phyloP scores from a whole-genome alignment of 2,329 filamentous ascomycete genomes.

The Colletotrichum theobromicola region DNA sequence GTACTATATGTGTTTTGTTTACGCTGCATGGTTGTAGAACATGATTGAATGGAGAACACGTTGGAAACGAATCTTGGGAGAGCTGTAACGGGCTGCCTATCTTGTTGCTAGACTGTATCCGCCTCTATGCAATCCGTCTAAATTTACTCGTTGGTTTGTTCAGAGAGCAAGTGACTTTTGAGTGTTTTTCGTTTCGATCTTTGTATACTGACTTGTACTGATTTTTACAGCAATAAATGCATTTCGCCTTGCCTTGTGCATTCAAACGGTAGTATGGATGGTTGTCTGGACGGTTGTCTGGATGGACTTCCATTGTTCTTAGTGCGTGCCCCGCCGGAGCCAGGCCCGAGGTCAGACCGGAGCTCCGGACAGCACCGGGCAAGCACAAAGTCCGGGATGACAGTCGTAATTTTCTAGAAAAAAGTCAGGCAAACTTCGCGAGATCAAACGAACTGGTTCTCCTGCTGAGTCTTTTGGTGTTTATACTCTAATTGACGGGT shows the following conservation, averaged over 20 bases:
- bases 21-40: slow-evolving; percentile 9
- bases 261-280: no score
- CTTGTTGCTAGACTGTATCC: background rate
- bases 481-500: background rate
- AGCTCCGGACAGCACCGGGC: background rate
- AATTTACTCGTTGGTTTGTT: background rate
- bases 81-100: background rate
- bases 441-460: background rate
- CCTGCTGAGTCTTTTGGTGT: background rate
- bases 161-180: background rate
- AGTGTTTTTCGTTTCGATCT: background rate
- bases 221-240: no score
- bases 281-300: no score
- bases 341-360: background rate
- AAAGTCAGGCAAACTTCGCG: background rate
- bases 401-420: accelerated
- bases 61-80: background rate
- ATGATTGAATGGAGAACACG: slow-evolving; percentile 8
- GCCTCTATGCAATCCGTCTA: background rate
- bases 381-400: background rate
- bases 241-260: no score
- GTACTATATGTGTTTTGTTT: slow-evolving; percentile 21
- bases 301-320: no score
- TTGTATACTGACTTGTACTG: background rate
- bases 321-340: background rate